Conservation (phyloP, 2,329 filamentous ascomycete genomes). For the Keithomyces neogunnii region DNA sequence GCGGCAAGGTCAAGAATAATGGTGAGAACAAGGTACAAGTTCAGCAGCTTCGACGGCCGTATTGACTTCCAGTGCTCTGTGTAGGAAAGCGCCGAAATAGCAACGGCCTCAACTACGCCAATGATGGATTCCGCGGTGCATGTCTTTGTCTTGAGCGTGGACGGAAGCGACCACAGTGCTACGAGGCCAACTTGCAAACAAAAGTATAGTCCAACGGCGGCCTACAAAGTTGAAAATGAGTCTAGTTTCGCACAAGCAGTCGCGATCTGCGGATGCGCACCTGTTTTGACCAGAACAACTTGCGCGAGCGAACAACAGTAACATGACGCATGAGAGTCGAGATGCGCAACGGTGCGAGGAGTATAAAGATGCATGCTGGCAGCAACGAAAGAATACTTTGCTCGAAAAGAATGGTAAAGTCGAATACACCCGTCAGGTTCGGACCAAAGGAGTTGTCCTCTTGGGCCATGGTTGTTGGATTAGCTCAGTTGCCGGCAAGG, state of each 20-base stretch:
- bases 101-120: conserved; percentile 17
- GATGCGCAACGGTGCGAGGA: conserved; percentile 14
- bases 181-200: conserved; percentile 16
- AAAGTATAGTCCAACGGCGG: conserved; percentile 4
- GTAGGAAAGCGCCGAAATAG: conserved; percentile 20
- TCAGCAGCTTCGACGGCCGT: conserved; percentile 24
- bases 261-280: conserved; percentile 1
- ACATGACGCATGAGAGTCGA: conserved; percentile 7
- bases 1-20: conserved; percentile 24
- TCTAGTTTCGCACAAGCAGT: background rate
- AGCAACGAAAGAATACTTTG: conserved; percentile 21
- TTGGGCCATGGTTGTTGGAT: background rate
- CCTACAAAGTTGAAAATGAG: conserved; percentile 8
- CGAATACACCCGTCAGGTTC: conserved; percentile 15
- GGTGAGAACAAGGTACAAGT: conserved; percentile 21
- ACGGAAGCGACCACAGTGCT: conserved; percentile 17
- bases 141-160: conserved; percentile 13
- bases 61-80: conserved; percentile 24
- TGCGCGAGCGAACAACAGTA: background rate
- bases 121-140: conserved; percentile 21
- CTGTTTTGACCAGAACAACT: conserved; percentile 15
- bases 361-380: conserved; percentile 16
- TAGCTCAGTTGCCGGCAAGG: too few species aligned
- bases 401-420: conserved; percentile 23
- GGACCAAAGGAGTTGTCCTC: conserved; percentile 17